Base-by-base conservation (phyloP, 176 grass and related monocot genomes). In the Coix lacrymajobi region DNA sequence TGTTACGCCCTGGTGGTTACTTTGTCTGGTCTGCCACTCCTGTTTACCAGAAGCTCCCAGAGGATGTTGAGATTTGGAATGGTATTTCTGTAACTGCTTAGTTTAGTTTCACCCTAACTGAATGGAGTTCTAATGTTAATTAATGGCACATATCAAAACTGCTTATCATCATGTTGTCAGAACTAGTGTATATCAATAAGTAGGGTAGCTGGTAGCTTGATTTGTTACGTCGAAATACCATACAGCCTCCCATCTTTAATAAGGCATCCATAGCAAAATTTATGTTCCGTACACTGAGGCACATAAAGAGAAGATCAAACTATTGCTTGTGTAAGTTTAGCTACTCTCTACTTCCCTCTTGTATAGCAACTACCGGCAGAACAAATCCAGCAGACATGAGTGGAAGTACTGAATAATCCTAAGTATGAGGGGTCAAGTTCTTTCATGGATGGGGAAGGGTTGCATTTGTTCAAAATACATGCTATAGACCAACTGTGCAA, bases 1-100 rank as follows among this genome's bases (percentile, higher is more conserved):
- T 99, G 71, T 52, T 99, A 83, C 91, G 97, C 26, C 93, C 93
- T 75, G 93, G 97, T 87, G 97, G 97, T 83, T 96, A 99, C 83
- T 99, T 99, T 15, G 78, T 99, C 33, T 96, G 97, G 97, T 99
- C 93, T 76, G 97, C 93, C 58, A 99, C 97, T 71, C 97, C 97
- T 81, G 92, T 99, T 80, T 99, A 99, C 83, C 93, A 90, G 66
- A 92, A 89, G 51, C 89, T 92, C 37, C 69, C 97, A 32, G 97
- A 99, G 88, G 93, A 99, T 86, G 89, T 89, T 38, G 91, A 85
- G 75, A 99, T 99, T 77, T 99, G 93, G 97, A 79, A 89, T 75
- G 97, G 97, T 99, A 99, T 37, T 73, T 7, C 72, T 16, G 7
- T 64, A 51, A 69, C 5, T 80, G 0, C 31, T 58, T 67, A 24